These are phyloP conservation scores for Niebla homalea DNA, from an alignment of 495 filamentous ascomycete genomes.

Conservation along the genomic window DNA sequence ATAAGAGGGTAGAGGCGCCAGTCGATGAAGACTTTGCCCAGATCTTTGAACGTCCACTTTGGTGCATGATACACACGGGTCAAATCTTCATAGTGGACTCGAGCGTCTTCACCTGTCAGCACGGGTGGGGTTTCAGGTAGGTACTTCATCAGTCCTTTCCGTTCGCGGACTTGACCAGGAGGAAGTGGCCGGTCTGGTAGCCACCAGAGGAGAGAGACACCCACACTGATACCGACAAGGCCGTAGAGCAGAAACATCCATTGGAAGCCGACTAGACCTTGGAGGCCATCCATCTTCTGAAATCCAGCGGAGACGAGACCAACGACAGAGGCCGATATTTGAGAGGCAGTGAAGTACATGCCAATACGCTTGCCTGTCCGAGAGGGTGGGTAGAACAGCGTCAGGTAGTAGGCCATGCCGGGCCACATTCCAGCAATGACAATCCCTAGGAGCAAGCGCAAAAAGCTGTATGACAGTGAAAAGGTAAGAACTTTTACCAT, in stretches of 20 bases:
- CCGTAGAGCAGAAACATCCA: conserved; percentile 96
- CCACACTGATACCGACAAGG: conserved; percentile 54
- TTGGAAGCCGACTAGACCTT: conserved; percentile 70
- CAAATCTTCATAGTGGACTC: conserved; percentile 74
- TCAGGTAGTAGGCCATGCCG: conserved; percentile 87
- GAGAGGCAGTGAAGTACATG: conserved; percentile 76
- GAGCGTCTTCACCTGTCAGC: conserved; percentile 62
- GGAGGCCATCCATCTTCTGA: conserved; percentile 71
- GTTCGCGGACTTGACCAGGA: conserved; percentile 39
- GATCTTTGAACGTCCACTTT: conserved; percentile 55
- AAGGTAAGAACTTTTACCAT: background rate
- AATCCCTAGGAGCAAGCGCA: conserved; percentile 74
- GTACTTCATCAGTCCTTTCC: conserved; percentile 37
- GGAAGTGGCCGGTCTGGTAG: conserved; percentile 67
- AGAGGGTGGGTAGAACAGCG: conserved; percentile 79
- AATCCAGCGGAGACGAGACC: conserved; percentile 85
- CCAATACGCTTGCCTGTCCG: conserved; percentile 81
- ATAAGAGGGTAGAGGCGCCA: conserved; percentile 78
- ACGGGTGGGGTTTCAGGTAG: conserved; percentile 53
- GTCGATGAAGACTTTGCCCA: conserved; percentile 57
- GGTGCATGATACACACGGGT: conserved; percentile 62
- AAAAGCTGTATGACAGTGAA: conserved; percentile 33
- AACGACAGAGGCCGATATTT: conserved; percentile 80
- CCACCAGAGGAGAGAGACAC: conserved; percentile 72
- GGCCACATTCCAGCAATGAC: conserved; percentile 93